phyloP scores from a whole-genome alignment of 1,139 yeast genomes.

The Suhomyces chickasaworum region DNA sequence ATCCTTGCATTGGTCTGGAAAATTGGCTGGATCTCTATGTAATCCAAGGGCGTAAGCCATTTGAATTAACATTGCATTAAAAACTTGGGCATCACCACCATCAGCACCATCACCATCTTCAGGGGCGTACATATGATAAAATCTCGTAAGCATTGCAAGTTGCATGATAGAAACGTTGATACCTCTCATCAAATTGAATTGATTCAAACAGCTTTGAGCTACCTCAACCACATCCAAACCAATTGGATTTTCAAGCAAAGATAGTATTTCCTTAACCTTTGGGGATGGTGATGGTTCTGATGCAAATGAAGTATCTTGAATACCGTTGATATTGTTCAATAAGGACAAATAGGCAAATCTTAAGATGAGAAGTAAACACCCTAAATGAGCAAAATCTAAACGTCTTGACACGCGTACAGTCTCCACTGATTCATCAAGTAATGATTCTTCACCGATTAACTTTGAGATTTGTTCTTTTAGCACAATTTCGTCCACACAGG shows the following conservation, averaged over 20 bases:
- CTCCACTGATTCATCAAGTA: slow-evolving; percentile 18
- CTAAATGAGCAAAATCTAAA: slow-evolving; percentile 28
- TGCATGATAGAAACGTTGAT: slow-evolving; percentile 55
- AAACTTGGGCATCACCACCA: slow-evolving; percentile 46
- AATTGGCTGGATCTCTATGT: slow-evolving; percentile 46
- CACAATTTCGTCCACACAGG: slow-evolving; percentile 50
- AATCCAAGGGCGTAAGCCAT: slow-evolving; percentile 51
- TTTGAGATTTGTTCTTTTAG: slow-evolving; percentile 26
- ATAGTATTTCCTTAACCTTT: slow-evolving; percentile 26
- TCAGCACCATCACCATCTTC: slow-evolving; percentile 56
- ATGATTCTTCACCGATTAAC: slow-evolving; percentile 22
- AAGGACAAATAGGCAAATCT: slow-evolving; percentile 29
- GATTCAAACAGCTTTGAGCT: slow-evolving; percentile 41
- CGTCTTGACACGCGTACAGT: slow-evolving; percentile 22
- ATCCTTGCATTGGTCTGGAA: slow-evolving; percentile 22
- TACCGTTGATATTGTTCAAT: slow-evolving; percentile 26
- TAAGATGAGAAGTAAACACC: slow-evolving; percentile 26
- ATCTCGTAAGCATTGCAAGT: slow-evolving; percentile 40
- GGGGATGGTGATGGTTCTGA: slow-evolving; percentile 25
- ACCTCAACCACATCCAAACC: slow-evolving; percentile 35
- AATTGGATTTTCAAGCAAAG: slow-evolving; percentile 34
- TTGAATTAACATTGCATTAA: slow-evolving; percentile 41
- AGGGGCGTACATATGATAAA: slow-evolving; percentile 48
- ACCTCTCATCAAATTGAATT: slow-evolving; percentile 41
- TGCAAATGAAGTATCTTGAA: slow-evolving; percentile 31